Conservation (phyloP, 805 yeast genomes). For the Starmerella riodocensis region DNA sequence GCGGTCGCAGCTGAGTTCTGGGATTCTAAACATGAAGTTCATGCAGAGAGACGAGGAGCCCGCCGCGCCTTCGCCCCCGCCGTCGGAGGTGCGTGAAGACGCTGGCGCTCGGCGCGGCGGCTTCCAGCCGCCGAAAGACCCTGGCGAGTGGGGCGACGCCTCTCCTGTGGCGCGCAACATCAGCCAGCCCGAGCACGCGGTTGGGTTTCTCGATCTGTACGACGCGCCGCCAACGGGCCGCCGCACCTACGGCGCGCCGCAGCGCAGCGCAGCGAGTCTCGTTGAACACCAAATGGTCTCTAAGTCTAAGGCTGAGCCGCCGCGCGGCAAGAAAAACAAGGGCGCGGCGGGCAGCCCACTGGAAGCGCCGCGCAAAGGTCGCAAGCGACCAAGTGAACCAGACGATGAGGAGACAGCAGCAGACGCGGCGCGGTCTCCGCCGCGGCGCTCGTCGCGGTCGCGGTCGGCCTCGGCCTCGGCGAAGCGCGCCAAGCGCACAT, state of each 20-base stretch:
- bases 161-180: background rate
- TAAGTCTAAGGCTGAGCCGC: too few relatives aligned
- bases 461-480: too few relatives aligned
- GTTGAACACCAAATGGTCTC: too few relatives aligned
- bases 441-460: too few relatives aligned
- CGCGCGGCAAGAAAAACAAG: too few relatives aligned
- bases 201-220: conserved; percentile 10
- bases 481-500: too few relatives aligned
- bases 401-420: too few relatives aligned
- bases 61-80: background rate
- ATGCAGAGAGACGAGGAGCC: conserved; percentile 15
- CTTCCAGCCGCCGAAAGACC: conserved; percentile 10
- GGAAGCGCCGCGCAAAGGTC: too few relatives aligned
- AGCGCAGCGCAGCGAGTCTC: too few relatives aligned
- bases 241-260: conserved; percentile 6
- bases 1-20: conserved; percentile 18
- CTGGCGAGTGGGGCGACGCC: conserved; percentile 13
- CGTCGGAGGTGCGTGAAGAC: conserved; percentile 7
- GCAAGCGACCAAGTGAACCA: too few relatives aligned
- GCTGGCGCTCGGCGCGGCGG: conserved; percentile 14
- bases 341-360: too few relatives aligned
- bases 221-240: conserved; percentile 8
- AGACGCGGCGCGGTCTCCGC: too few relatives aligned
- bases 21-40: conserved; percentile 22
- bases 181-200: background rate